phyloP scores from a whole-genome alignment of 345 rosid species.

The Citrus inodora region DNA sequence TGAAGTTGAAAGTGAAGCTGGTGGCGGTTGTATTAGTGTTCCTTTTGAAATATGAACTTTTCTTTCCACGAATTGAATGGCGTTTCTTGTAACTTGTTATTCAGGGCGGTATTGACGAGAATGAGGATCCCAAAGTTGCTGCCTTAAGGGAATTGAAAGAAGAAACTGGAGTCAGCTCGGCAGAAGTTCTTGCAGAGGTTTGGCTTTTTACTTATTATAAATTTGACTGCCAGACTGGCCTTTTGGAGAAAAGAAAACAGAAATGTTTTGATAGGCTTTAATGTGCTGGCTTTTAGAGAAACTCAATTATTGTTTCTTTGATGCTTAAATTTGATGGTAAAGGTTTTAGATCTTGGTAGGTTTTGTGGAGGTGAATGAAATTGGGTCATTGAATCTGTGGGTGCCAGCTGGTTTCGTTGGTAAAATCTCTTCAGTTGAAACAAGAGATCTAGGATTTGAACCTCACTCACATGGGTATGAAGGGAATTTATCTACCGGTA shows the following conservation, averaged over 20 bases:
- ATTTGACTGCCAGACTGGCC: neutral
- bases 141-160: constrained; percentile 86
- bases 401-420: no score
- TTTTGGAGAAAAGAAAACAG: neutral
- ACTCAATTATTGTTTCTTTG: neutral
- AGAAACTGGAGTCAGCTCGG: constrained; percentile 85
- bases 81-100: constrained; percentile 4
- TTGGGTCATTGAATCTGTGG: neutral
- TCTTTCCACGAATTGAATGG: neutral
- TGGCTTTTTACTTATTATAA: constrained; percentile 11
- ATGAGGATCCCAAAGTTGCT: constrained; percentile 86
- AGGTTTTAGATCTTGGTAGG: neutral
- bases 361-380: neutral
- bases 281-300: neutral
- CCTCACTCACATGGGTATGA: no score
- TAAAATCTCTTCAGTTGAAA: no score
- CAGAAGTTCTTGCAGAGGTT: constrained; percentile 79
- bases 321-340: neutral
- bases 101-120: constrained; percentile 89
- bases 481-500: no score
- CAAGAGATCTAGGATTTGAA: no score
- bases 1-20: neutral
- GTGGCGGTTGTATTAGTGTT: neutral
- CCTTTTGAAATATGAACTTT: neutral
- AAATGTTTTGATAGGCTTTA: neutral